Evolutionary conservation across 352 stramenopile species (phyloP).

Genomic region (Globisporangium alternatum): DNA sequence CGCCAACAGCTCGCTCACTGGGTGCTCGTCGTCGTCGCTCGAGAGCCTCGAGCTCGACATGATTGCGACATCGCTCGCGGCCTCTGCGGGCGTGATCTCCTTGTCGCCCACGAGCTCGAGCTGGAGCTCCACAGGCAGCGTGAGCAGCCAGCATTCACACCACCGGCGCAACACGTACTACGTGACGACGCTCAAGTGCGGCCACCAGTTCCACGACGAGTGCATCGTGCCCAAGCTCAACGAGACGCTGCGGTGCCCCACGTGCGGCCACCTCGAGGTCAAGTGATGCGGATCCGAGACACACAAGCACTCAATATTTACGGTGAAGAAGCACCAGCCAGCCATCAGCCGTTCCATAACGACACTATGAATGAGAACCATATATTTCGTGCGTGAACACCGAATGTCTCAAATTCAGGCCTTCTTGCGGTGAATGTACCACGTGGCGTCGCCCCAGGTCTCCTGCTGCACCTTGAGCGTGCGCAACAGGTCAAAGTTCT

Average conservation of each 20-base stretch:
- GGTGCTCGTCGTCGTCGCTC: conserved; percentile 14
- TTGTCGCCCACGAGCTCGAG: conserved; percentile 9
- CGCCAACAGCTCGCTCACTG: conserved; percentile 9
- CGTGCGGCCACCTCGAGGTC: conserved; percentile 53
- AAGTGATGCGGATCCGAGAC: conserved; percentile 16
- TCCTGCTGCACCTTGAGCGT: conserved; percentile 51
- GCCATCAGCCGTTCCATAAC: neutral
- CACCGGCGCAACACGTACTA: conserved; percentile 39
- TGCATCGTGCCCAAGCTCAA: conserved; percentile 81
- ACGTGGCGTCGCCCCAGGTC: conserved; percentile 53
- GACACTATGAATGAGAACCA: neutral
- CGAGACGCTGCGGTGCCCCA: conserved; percentile 61
- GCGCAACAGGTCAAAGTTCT: conserved; percentile 44
- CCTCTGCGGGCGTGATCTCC: neutral
- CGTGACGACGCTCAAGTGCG: conserved; percentile 66
- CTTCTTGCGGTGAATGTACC: conserved; percentile 55
- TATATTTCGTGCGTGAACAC: neutral
- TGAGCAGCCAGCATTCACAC: conserved; percentile 15
- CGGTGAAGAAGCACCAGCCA: neutral
- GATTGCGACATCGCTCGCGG: conserved; percentile 6
- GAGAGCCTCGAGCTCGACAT: conserved; percentile 19
- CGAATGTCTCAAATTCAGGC: neutral
- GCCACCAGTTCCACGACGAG: conserved; percentile 82
- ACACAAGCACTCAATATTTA: no score
- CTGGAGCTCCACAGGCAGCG: conserved; percentile 11